A percentile compares a stretch with the other conserved stretches of the same genome.
Conservation (phyloP, 805 yeast genomes). For the Kazachstania taianensis region DNA sequence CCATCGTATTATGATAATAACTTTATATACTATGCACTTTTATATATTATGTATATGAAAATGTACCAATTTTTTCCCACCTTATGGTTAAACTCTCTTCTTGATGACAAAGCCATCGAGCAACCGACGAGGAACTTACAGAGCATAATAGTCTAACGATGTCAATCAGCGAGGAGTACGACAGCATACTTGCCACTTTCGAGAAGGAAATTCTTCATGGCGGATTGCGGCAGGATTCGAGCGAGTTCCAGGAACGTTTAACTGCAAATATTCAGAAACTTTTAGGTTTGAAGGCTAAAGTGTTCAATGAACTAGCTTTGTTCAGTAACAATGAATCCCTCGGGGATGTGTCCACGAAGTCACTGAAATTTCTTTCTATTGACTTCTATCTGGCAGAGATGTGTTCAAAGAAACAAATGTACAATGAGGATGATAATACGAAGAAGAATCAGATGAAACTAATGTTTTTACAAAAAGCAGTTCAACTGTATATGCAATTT, state of each 20-base stretch:
- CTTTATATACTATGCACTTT: not conserved
- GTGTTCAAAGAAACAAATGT: slow-evolving; percentile 23
- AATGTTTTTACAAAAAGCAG: slow-evolving; percentile 34
- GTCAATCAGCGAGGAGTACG: slow-evolving; percentile 11
- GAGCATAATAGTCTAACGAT: too few relatives aligned
- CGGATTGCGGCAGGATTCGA: slow-evolving; percentile 33
- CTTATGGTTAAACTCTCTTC: too few relatives aligned
- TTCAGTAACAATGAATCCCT: slow-evolving; percentile 65
- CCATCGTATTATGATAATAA: not conserved
- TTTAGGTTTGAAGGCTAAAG: slow-evolving; percentile 34
- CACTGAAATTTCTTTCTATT: slow-evolving; percentile 49
- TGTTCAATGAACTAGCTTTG: slow-evolving; percentile 39
- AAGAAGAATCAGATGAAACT: slow-evolving; percentile 21
- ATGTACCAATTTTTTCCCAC: too few relatives aligned
- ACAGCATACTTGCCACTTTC: slow-evolving; percentile 12
- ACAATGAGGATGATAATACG: slow-evolving; percentile 6
- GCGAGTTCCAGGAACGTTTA: slow-evolving; percentile 34
- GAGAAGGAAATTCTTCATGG: slow-evolving; percentile 14
- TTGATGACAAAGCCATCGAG: too few relatives aligned
- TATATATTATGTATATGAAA: too few relatives aligned
- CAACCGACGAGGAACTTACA: too few relatives aligned
- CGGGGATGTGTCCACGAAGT: slow-evolving; percentile 57
- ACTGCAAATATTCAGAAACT: slow-evolving; percentile 32
- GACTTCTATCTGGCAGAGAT: slow-evolving; percentile 48
- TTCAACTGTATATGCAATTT: slow-evolving; percentile 37